Evolutionary conservation across 768 basidiomycete genomes (phyloP).

Genomic region (Paxillus ammoniavirescens): DNA sequence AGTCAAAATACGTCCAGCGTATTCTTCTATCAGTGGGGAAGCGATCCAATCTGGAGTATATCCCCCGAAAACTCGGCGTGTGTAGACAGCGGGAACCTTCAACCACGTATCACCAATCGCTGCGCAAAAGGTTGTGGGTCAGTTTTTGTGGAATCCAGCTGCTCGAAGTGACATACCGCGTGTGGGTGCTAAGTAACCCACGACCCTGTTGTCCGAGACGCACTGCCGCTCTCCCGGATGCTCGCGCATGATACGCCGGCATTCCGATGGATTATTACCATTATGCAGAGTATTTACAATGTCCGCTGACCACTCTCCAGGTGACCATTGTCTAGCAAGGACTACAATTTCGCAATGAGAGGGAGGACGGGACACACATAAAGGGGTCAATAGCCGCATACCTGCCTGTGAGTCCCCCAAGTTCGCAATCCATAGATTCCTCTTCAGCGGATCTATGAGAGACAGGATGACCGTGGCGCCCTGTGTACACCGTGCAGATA

Average conservation of each 20-base stretch:
- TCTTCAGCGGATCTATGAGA: constrained; percentile 26
- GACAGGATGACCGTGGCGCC: constrained; percentile 34
- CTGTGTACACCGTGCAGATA: constrained; percentile 32
- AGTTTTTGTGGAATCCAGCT: constrained; percentile 1
- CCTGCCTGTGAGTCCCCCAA: constrained; percentile 37
- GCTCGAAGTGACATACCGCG: constrained; percentile 27
- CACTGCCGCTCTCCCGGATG: constrained; percentile 31
- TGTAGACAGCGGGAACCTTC: constrained; percentile 33
- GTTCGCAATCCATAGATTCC: constrained; percentile 33
- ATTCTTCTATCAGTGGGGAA: constrained; percentile 15
- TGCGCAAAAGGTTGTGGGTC: constrained; percentile 17
- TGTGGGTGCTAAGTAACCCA: constrained; percentile 39
- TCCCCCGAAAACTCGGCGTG: constrained; percentile 29
- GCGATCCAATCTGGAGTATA: constrained; percentile 25
- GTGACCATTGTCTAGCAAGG: constrained; percentile 19
- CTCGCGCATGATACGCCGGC: constrained; percentile 27
- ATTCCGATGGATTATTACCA: constrained; percentile 26
- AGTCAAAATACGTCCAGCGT: constrained; percentile 37
- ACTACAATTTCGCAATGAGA: constrained; percentile 13
- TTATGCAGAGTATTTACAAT: constrained; percentile 31
- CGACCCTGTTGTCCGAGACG: constrained; percentile 31
- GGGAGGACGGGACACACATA: neutral
- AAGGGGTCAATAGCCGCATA: constrained; percentile 4
- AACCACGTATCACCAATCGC: constrained; percentile 37
- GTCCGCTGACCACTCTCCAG: constrained; percentile 19